Conservation (phyloP, 805 yeast genomes). For the Yamadazyma nakazawae region DNA sequence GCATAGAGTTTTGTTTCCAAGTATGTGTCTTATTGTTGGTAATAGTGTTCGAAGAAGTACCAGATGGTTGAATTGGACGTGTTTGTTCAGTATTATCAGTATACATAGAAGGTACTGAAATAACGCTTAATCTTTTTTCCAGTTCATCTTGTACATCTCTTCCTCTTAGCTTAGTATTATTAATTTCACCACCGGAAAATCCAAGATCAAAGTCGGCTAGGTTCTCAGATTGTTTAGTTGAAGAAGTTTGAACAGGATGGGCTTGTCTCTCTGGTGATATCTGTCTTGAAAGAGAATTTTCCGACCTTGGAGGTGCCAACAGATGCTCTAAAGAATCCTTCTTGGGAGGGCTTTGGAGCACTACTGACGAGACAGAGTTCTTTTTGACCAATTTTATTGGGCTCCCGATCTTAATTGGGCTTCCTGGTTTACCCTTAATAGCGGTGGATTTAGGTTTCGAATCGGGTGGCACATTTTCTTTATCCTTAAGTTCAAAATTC, state of each 20-base stretch:
- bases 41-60: constrained; percentile 15
- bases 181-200: constrained; percentile 19
- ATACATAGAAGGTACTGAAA: constrained; percentile 30
- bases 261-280: background rate
- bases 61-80: constrained; percentile 8
- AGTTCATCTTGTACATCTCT: constrained; percentile 10
- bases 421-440: constrained; percentile 9
- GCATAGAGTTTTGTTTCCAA: constrained; percentile 16
- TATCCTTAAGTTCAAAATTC: background rate
- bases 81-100: constrained; percentile 12
- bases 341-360: constrained; percentile 5
- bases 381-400: constrained; percentile 33
- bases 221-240: background rate
- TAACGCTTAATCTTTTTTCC: constrained; percentile 23
- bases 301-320: constrained; percentile 1
- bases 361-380: background rate
- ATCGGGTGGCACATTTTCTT: constrained; percentile 6
- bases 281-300: background rate
- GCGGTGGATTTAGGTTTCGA: background rate
- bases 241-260: background rate
- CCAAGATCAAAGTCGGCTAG: background rate
- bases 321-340: constrained; percentile 24
- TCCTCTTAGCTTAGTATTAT: constrained; percentile 22
- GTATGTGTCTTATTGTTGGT: constrained; percentile 4
- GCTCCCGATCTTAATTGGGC: constrained; percentile 39